phyloP scores from a whole-genome alignment of 2,329 filamentous ascomycete species.

The Cryphonectria japonica region DNA sequence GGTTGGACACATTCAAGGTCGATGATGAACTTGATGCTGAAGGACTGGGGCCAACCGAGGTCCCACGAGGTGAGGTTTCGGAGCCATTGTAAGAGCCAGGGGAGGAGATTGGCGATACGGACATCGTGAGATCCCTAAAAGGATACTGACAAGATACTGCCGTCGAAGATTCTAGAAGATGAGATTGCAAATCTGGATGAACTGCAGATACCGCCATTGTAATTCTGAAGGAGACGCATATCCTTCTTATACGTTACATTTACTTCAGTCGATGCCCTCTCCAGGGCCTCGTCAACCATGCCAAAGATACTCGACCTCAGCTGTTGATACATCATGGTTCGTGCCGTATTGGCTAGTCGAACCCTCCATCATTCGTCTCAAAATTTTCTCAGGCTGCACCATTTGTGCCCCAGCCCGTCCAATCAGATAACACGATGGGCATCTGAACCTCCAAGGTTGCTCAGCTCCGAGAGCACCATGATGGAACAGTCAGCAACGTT shows the following conservation, averaged over 20 bases:
- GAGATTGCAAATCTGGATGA: neutral
- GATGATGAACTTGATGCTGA: neutral
- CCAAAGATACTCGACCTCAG: neutral
- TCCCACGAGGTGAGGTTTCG: neutral
- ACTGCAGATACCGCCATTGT: neutral
- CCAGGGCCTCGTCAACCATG: neutral
- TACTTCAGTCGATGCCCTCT: neutral
- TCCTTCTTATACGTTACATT: neutral
- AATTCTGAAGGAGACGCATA: neutral
- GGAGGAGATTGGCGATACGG: neutral
- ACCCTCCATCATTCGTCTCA: neutral
- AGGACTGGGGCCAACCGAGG: neutral
- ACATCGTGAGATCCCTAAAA: constrained; percentile 5
- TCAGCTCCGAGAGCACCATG: neutral
- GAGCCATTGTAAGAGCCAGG: neutral
- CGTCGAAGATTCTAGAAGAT: neutral
- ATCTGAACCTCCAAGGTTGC: neutral
- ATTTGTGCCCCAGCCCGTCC: neutral
- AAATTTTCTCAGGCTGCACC: neutral
- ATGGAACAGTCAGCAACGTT: neutral
- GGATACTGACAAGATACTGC: neutral
- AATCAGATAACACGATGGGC: neutral
- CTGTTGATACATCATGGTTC: neutral
- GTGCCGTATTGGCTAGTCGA: neutral
- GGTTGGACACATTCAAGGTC: neutral